phyloP scores from a whole-genome alignment of 139 green algal species.

The Micromonas commoda region DNA sequence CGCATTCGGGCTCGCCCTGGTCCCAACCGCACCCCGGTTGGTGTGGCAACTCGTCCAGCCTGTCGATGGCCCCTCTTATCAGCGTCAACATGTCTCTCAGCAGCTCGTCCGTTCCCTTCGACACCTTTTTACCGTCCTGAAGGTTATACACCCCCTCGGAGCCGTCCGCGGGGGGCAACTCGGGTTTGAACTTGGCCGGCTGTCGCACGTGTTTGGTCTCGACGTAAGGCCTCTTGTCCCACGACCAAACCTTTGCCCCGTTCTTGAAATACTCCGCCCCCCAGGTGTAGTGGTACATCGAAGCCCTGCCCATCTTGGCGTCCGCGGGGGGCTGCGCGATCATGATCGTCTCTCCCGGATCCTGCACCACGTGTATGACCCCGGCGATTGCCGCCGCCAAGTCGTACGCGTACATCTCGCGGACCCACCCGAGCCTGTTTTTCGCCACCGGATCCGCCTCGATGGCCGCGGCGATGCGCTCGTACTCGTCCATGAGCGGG shows the following conservation, averaged over 20 bases:
- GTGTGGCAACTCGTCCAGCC: not conserved
- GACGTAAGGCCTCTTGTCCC: slow-evolving; percentile 19
- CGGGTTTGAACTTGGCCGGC: not conserved
- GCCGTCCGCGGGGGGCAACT: not conserved
- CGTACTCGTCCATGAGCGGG: slow-evolving; percentile 6
- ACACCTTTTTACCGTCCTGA: not conserved
- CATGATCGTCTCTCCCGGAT: slow-evolving; percentile 1
- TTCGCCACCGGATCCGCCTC: slow-evolving; percentile 29
- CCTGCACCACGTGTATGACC: slow-evolving; percentile 18
- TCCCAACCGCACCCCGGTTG: not conserved
- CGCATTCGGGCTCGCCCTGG: not conserved
- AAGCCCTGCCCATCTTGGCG: slow-evolving; percentile 47
- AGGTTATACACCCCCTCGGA: not conserved
- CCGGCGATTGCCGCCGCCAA: slow-evolving; percentile 23
- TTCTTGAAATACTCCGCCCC: slow-evolving; percentile 31
- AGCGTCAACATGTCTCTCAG: not conserved
- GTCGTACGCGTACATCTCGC: slow-evolving; percentile 84
- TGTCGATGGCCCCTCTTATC: slow-evolving; percentile 2
- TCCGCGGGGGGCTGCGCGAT: slow-evolving; percentile 61
- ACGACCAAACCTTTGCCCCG: slow-evolving; percentile 5
- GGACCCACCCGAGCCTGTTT: slow-evolving; percentile 66
- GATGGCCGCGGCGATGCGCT: slow-evolving; percentile 4
- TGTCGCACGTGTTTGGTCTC: slow-evolving; percentile 12
- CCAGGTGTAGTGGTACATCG: slow-evolving; percentile 87
- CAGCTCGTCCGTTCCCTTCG: not conserved